Evolutionary conservation across 345 rosid genomes (phyloP), one percentile per base, ranked within the genome.

Genomic region (Citrus australasica): DNA sequence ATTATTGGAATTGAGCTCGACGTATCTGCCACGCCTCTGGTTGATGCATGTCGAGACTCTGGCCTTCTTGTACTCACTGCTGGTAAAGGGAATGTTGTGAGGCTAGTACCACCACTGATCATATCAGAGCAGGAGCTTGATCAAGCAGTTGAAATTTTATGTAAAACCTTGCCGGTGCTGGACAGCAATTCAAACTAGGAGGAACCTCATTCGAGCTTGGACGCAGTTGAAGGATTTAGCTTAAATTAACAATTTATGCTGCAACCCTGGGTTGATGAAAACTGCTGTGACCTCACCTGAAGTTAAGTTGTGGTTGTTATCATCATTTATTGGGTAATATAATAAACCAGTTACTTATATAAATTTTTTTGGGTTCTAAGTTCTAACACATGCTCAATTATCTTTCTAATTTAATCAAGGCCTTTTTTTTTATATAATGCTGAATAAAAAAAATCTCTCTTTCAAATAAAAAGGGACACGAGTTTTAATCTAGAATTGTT

Each of bases 91-190:
- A 89, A 96, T 66, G 88, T 90, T 7, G 93, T 96, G 65, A 92
- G 98, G 83, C 79, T 94, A 69, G 97, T 96, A 60, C 97, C 97
- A 67, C 98, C 99, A 6, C 77, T 96, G 91, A 86, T 94, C 78
- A 88, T 96, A 76, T 83, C 94, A 7, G 91, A 88, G 82, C 85
- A 89, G 79, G 98, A 94, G 71, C 77, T 94, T 67, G 88, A 85
- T 56, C 76, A 53, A 73, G 98, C 94, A 11, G 97, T 86, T 66
- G 91, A 89, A 71, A 92, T 90, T 79, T 55, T 93, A 42, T 68
- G 9, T 65, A 75, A 79, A 14, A 76, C 79, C 62, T 19, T 90
- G 56, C 84, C 79, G 28, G 81, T 27, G 1, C 78, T 83, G 2
- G 83, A 80, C 53, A 22, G 16, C 28, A 73, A 24, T 58, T 70